These are phyloP conservation scores for Lipomyces starkeyi DNA, from an alignment of 805 yeast genomes.

Conservation along the genomic window DNA sequence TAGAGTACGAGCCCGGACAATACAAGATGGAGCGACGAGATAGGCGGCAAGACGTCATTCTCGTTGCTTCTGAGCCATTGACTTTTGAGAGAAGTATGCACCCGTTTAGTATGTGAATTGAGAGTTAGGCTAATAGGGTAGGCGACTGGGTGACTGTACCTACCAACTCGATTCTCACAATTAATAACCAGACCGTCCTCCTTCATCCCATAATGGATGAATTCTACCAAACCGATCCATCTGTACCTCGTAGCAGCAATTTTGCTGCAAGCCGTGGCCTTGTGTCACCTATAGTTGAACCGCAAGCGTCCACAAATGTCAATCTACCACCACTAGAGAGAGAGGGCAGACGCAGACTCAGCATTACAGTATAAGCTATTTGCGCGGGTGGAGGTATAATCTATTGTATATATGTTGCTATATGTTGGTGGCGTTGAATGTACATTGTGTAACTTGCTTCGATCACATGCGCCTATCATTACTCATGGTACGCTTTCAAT, in stretches of 20 bases:
- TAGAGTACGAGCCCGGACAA: conserved; percentile 88
- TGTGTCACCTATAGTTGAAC: conserved; percentile 84
- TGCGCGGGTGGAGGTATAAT: not conserved
- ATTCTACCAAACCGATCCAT: conserved; percentile 76
- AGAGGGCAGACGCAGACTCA: conserved; percentile 60
- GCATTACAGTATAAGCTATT: conserved; percentile 20
- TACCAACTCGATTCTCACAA: conserved; percentile 82
- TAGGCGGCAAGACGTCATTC: conserved; percentile 90
- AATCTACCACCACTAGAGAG: conserved; percentile 76
- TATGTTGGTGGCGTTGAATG: not conserved
- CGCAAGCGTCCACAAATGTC: conserved; percentile 35
- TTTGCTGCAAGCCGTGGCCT: conserved; percentile 91
- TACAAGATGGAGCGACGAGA: conserved; percentile 93
- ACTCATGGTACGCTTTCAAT: conserved; percentile 19
- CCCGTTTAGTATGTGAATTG: not conserved
- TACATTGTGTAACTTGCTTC: not conserved
- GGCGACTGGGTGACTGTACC: conserved; percentile 97
- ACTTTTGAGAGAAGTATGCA: conserved; percentile 81
- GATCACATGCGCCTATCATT: not conserved
- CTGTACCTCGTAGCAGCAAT: conserved; percentile 70
- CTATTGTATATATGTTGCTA: not conserved
- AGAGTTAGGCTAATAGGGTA: not conserved
- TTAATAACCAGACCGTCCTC: conserved; percentile 82
- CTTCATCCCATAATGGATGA: conserved; percentile 88
- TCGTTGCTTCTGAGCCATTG: conserved; percentile 95